Percentiles rank a stretch among this genome's conserved stretches.
Evolutionary conservation across 129 eudicot genomes (phyloP).

Genomic region (Dittrichia graveolens): DNA sequence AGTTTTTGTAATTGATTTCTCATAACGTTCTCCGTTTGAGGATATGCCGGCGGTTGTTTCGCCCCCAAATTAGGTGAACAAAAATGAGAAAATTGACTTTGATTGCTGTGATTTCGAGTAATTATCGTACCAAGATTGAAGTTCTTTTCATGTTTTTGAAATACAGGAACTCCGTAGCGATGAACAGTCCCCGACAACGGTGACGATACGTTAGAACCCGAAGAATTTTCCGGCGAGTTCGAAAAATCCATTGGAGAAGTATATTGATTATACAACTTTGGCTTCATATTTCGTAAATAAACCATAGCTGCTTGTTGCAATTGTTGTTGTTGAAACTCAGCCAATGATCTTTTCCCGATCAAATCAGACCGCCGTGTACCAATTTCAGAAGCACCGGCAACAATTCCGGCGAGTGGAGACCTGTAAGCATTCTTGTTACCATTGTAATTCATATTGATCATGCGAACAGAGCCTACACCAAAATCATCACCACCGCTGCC

Average conservation of each 20-base stretch:
- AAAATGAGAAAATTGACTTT: slow-evolving; percentile 5
- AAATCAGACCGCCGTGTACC: slow-evolving; percentile 34
- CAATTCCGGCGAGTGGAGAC: slow-evolving; percentile 37
- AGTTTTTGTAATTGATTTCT: slow-evolving; percentile 60
- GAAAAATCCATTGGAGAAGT: slow-evolving; percentile 27
- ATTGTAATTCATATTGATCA: slow-evolving; percentile 23
- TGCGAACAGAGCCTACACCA: slow-evolving; percentile 37
- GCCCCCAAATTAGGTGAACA: slow-evolving; percentile 12
- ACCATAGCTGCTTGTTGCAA: slow-evolving; percentile 47
- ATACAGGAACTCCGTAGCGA: slow-evolving; percentile 38
- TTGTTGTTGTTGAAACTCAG: slow-evolving; percentile 46
- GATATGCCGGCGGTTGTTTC: slow-evolving; percentile 6
- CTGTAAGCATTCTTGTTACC: slow-evolving; percentile 18
- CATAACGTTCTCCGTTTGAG: slow-evolving; percentile 50
- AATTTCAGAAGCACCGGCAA: slow-evolving; percentile 24
- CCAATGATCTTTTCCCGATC: slow-evolving; percentile 43
- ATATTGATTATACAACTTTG: slow-evolving; percentile 18
- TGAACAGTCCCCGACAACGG: slow-evolving; percentile 21
- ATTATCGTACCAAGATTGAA: too few species aligned
- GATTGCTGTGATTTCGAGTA: background rate
- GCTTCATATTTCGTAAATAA: slow-evolving; percentile 45
- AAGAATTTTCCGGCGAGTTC: slow-evolving; percentile 32
- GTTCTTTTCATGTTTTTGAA: too few species aligned
- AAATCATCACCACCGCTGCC: slow-evolving; percentile 18
- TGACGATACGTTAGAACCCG: slow-evolving; percentile 29